These are phyloP conservation scores for Naganishia kalamii DNA, from an alignment of 768 basidiomycete genomes.

Conservation along the genomic window DNA sequence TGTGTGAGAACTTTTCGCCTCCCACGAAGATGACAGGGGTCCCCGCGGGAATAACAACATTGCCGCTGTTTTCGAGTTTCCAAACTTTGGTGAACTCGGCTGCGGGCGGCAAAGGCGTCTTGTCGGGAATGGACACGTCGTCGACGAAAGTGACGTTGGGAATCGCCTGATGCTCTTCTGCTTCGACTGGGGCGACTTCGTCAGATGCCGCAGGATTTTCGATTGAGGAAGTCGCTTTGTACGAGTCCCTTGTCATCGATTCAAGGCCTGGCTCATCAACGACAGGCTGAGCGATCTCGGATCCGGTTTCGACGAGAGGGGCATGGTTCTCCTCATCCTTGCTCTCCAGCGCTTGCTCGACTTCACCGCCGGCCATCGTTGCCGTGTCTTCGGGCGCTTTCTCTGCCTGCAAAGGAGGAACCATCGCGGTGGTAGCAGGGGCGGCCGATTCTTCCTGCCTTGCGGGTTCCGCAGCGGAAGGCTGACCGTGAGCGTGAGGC, in stretches of 20 bases:
- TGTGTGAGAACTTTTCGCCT: slow-evolving; percentile 33
- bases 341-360: not conserved
- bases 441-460: no score
- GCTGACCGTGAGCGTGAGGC: not conserved
- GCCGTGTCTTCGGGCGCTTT: no score
- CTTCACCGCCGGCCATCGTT: no score
- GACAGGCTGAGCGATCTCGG: no score
- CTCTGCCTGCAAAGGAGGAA: no score
- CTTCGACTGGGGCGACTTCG: not conserved
- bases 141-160: slow-evolving; percentile 39
- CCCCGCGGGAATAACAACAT: slow-evolving; percentile 12
- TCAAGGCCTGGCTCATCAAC: no score
- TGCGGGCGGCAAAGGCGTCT: slow-evolving; percentile 39
- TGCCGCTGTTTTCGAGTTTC: slow-evolving; percentile 41
- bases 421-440: no score
- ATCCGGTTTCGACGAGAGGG: no score
- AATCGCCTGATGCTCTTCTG: slow-evolving; percentile 1
- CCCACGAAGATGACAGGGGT: slow-evolving; percentile 31
- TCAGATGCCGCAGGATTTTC: no score
- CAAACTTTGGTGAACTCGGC: slow-evolving; percentile 47
- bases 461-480: not conserved
- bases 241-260: no score
- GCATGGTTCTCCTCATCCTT: not conserved
- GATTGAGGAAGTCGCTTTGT: no score
- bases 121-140: slow-evolving; percentile 43